Evolutionary conservation across 1,284 basidiomycete genomes (phyloP).

Genomic region (Malassezia dermatis): DNA sequence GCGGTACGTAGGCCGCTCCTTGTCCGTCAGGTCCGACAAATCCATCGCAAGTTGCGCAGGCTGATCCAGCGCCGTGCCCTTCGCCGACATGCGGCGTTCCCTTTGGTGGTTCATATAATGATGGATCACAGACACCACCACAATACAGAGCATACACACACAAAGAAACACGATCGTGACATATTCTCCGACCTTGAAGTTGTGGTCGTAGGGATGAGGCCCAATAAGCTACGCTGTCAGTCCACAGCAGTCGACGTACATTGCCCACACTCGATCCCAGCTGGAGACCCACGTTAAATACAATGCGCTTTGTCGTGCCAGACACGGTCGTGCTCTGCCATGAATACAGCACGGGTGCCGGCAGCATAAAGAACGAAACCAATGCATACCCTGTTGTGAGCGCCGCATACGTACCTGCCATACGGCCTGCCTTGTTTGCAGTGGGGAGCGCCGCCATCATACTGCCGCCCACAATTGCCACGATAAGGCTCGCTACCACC

Average conservation of each 20-base stretch:
- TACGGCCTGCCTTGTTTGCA: not conserved
- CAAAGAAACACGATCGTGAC: constrained; percentile 39
- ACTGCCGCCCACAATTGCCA: constrained; percentile 28
- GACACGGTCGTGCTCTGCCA: constrained; percentile 24
- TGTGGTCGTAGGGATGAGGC: constrained; percentile 1
- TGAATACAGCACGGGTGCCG: constrained; percentile 25
- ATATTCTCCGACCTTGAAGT: constrained; percentile 20
- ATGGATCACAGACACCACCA: constrained; percentile 18
- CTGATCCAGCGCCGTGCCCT: not conserved
- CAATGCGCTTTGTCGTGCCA: constrained; percentile 40
- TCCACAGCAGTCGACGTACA: constrained; percentile 19
- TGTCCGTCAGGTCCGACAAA: constrained; percentile 43
- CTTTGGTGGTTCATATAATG: constrained; percentile 16
- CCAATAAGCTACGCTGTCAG: not conserved
- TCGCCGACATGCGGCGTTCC: not conserved
- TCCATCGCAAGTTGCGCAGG: constrained; percentile 18
- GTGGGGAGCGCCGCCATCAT: not conserved
- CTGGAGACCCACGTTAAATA: constrained; percentile 33
- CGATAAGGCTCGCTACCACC: constrained; percentile 24
- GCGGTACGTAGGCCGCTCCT: constrained; percentile 39
- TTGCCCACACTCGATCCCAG: constrained; percentile 37
- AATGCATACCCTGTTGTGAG: constrained; percentile 14
- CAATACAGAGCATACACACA: constrained; percentile 20
- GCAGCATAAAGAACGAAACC: constrained; percentile 25
- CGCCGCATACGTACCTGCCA: constrained; percentile 1